Conservation (phyloP, 2,329 filamentous ascomycete species). For the Lachnellula hyalina region DNA sequence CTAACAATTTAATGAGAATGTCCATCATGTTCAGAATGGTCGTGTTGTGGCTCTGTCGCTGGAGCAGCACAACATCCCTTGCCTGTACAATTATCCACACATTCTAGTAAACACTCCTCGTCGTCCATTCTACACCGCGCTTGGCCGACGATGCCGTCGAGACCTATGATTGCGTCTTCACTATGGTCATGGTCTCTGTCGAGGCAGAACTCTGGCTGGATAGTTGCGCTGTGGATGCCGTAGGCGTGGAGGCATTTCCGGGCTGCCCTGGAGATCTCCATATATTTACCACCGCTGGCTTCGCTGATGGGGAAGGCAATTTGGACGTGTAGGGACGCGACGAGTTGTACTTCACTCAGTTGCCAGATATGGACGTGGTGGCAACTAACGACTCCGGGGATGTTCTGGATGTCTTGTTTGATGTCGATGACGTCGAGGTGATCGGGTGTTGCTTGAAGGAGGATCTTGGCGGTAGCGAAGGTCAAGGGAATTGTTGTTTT, state of each 20-base stretch:
- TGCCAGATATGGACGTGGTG: conserved; percentile 99
- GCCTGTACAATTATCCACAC: conserved; percentile 32
- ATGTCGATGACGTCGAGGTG: conserved; percentile 86
- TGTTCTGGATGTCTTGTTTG: conserved; percentile 79
- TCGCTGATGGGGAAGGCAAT: conserved; percentile 85
- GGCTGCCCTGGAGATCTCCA: conserved; percentile 79
- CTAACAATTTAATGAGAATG: conserved; percentile 25
- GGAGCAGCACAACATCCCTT: conserved; percentile 29
- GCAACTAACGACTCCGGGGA: conserved; percentile 82
- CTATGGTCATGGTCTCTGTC: conserved; percentile 36
- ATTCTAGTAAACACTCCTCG: conserved; percentile 30
- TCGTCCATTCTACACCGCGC: conserved; percentile 23
- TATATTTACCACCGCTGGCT: conserved; percentile 74
- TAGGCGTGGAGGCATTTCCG: conserved; percentile 88
- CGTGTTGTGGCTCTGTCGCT: conserved; percentile 18
- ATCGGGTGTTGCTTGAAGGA: conserved; percentile 89
- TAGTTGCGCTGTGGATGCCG: conserved; percentile 94
- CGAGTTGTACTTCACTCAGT: conserved; percentile 87
- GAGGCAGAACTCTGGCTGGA: conserved; percentile 83
- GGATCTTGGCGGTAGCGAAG: conserved; percentile 74
- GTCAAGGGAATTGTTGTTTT: conserved; percentile 74
- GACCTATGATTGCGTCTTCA: conserved; percentile 15
- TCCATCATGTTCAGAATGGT: conserved; percentile 27
- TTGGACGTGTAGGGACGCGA: conserved; percentile 90
- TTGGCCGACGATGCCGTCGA: conserved; percentile 26